These are phyloP conservation scores for Citrullus mucosospermus DNA, from an alignment of 306 rosid species.

Conservation along the genomic window DNA sequence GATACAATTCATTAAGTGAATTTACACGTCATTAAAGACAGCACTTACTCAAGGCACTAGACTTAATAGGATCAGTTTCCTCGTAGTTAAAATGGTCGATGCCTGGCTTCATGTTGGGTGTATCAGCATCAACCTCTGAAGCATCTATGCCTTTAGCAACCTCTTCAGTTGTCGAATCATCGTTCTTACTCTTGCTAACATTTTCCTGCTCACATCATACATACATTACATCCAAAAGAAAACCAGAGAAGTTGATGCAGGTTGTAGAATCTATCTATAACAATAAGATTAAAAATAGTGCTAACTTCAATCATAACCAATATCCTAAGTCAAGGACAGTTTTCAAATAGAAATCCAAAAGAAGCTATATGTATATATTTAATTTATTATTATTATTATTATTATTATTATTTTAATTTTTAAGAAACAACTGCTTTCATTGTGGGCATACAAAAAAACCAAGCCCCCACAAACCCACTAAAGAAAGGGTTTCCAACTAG, in stretches of 20 bases:
- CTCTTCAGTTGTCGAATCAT: slow-evolving; percentile 26
- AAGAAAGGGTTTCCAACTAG: too few relatives aligned
- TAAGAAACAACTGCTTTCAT: too few relatives aligned
- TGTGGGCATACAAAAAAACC: too few relatives aligned
- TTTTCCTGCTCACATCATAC: slow-evolving; percentile 36
- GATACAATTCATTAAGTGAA: not conserved
- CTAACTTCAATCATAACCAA: not conserved
- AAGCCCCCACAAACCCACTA: too few relatives aligned
- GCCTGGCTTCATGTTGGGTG: slow-evolving; percentile 33
- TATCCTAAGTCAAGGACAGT: not conserved
- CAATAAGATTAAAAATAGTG: not conserved
- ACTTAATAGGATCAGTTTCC: slow-evolving; percentile 65
- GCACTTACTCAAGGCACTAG: slow-evolving; percentile 70
- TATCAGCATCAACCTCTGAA: slow-evolving; percentile 15
- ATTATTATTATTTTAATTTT: too few relatives aligned
- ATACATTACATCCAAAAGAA: slow-evolving; percentile 7
- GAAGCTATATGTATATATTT: not conserved
- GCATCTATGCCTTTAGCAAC: slow-evolving; percentile 16
- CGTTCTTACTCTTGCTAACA: slow-evolving; percentile 23
- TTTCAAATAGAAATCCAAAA: not conserved
- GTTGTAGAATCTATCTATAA: not conserved
- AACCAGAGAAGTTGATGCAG: not conserved
- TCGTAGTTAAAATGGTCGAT: slow-evolving; percentile 54
- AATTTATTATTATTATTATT: too few relatives aligned
- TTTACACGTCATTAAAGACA: not conserved